A percentile compares a stretch with the other conserved stretches of the same genome.
These are phyloP conservation scores for Lizanozyma gosingica DNA, from an alignment of 1,139 yeast species.

Conservation along the genomic window DNA sequence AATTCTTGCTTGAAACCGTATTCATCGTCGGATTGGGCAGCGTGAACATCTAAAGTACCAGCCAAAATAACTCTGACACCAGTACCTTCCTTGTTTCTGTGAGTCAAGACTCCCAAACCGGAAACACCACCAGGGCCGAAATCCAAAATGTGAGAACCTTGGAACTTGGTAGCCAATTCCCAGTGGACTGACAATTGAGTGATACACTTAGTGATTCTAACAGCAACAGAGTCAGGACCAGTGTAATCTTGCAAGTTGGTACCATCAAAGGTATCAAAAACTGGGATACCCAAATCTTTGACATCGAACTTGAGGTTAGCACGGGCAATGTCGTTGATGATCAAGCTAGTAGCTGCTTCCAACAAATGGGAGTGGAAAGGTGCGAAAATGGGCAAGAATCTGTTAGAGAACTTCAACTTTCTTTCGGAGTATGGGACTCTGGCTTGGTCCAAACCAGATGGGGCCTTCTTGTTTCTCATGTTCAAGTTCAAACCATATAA, in stretches of 20 bases:
- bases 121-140: slow-evolving; percentile 99
- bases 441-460: slow-evolving; percentile 89
- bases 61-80: slow-evolving; percentile 93
- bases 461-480: slow-evolving; percentile 90
- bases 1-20: slow-evolving; percentile 94
- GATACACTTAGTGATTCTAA: slow-evolving; percentile 70
- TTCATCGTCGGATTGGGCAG: slow-evolving; percentile 57
- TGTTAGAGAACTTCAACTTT: slow-evolving; percentile 83
- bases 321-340: slow-evolving; percentile 54
- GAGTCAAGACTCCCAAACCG: slow-evolving; percentile 92
- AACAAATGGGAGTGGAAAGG: slow-evolving; percentile 95
- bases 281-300: slow-evolving; percentile 65
- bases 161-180: slow-evolving; percentile 80
- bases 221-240: slow-evolving; percentile 40
- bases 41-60: slow-evolving; percentile 67
- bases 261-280: slow-evolving; percentile 85
- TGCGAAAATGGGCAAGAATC: slow-evolving; percentile 90
- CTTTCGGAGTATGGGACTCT: slow-evolving; percentile 90
- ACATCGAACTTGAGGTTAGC: slow-evolving; percentile 51
- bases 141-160: slow-evolving; percentile 83
- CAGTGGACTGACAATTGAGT: slow-evolving; percentile 88
- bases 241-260: slow-evolving; percentile 53
- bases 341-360: slow-evolving; percentile 57
- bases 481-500: slow-evolving; percentile 89
- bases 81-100: slow-evolving; percentile 96